Base-by-base conservation (phyloP, 805 yeast species). In the Kodamaea kakaduensis region DNA sequence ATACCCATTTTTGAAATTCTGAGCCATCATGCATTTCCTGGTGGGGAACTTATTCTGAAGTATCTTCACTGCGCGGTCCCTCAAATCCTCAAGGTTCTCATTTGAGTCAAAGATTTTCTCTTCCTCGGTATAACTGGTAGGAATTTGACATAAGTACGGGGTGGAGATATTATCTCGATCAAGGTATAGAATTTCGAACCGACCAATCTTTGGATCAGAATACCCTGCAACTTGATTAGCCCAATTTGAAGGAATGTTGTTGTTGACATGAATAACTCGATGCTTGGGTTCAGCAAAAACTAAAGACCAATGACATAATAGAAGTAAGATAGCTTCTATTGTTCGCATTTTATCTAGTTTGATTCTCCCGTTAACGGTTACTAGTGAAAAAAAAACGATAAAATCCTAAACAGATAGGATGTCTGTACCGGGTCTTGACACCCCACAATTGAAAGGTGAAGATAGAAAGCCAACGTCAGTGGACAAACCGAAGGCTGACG, bases 1-100 rank as follows among this genome's bases (percentile, higher is more conserved):
- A 50, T 73, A 77, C n/a, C 68, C 71, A 23, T 64, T 61, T 25
- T 50, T 48, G 12, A 49, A 31, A 4, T 50, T 54, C 21, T 47
- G 46, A 4, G 53, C 47, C 38, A 48, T 56, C 2, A 51, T 38
- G 38, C 68, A 61, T 5, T 34, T 28, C 3, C 46, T 25, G 7
- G 44, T 42, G 10, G 47, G 34, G 37, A 61, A 54, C 9, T 54
- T 36, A 4, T 36, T 32, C 6, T 32, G 26, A 9, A 58, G 25
- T 7, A 35, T 31, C 3, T 35, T 36, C 3, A 56, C 32, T 3
- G 59, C 61, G 18, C 17, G 35, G 4, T 32, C 31, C 7, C 42
- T 39, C 17, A 57, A 42, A 15, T 47, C 51, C 3, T 29, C 26
- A 4, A 12, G 8, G 12, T 23, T 13, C 9, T 15, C 20, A 6